Conservation (phyloP, 1,284 basidiomycete species). For the Ganoderma sinense region DNA sequence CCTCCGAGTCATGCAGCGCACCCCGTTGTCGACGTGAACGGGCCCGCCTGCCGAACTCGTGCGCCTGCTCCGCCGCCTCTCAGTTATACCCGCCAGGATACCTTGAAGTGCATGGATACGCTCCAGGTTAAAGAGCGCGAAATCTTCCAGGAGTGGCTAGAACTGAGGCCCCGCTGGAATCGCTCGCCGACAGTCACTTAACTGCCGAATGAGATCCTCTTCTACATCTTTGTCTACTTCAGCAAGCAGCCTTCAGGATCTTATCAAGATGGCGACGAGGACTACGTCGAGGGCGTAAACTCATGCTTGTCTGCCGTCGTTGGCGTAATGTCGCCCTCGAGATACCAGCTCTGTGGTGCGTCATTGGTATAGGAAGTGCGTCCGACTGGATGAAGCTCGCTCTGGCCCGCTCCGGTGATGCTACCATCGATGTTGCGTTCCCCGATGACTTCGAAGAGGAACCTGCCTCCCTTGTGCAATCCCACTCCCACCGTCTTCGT, state of each 20-base stretch:
- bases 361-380: not conserved
- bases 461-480: not conserved
- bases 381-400: not conserved
- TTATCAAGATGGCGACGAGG: not conserved
- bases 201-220: not conserved
- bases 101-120: not conserved
- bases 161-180: not conserved
- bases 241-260: not conserved
- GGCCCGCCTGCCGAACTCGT: not conserved
- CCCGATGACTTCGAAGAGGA: not conserved
- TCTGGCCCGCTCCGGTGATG: not conserved
- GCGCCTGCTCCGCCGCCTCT: not conserved
- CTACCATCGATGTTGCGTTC: not conserved
- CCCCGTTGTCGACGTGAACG: too few relatives aligned
- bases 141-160: not conserved
- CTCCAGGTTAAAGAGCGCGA: not conserved
- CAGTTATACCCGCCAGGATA: not conserved
- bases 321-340: not conserved
- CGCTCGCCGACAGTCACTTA: not conserved
- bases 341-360: not conserved
- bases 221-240: not conserved
- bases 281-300: not conserved
- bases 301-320: slow-evolving; percentile 3
- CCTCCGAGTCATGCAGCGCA: too few relatives aligned
- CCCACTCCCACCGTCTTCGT: not conserved